Conservation (phyloP, 2,329 filamentous ascomycete species). For the Talaromyces funiculosus region DNA sequence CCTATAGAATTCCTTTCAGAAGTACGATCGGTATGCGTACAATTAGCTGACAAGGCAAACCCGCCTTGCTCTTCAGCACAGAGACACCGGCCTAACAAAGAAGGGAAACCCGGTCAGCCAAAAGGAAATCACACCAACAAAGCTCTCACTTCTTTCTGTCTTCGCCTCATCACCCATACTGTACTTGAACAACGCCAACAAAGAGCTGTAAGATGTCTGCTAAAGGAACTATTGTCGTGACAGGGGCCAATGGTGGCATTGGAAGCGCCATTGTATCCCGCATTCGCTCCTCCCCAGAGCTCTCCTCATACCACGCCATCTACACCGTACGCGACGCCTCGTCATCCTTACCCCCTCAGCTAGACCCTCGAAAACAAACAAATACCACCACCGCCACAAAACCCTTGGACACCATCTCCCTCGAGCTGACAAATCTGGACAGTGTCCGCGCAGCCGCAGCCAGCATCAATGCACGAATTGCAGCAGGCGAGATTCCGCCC, state of each 20-base stretch:
- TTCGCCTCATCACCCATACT: too few species aligned
- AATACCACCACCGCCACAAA: neutral
- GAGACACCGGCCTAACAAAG: too few species aligned
- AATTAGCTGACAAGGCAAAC: neutral
- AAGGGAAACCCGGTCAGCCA: too few species aligned
- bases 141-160: neutral
- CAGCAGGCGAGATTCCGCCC: slow-evolving; percentile 31
- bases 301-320: slow-evolving; percentile 19
- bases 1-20: neutral
- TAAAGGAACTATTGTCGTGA: slow-evolving; percentile 12
- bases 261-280: slow-evolving; percentile 8
- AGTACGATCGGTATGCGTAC: neutral
- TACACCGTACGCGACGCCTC: slow-evolving; percentile 18
- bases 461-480: slow-evolving; percentile 17
- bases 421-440: slow-evolving; percentile 16
- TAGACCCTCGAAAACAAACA: neutral
- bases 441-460: slow-evolving; percentile 16
- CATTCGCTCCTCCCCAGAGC: slow-evolving; percentile 17
- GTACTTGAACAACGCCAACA: too few species aligned
- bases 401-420: neutral
- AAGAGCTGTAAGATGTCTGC: too few species aligned
- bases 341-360: neutral
- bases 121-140: too few species aligned
- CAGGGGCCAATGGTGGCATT: slow-evolving; percentile 11
- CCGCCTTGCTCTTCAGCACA: neutral